Percentiles rank a stretch among this genome's conserved stretches.
Evolutionary conservation across 108 stramenopile genomes (phyloP).

Genomic region (Cyclotella distinguenda): DNA sequence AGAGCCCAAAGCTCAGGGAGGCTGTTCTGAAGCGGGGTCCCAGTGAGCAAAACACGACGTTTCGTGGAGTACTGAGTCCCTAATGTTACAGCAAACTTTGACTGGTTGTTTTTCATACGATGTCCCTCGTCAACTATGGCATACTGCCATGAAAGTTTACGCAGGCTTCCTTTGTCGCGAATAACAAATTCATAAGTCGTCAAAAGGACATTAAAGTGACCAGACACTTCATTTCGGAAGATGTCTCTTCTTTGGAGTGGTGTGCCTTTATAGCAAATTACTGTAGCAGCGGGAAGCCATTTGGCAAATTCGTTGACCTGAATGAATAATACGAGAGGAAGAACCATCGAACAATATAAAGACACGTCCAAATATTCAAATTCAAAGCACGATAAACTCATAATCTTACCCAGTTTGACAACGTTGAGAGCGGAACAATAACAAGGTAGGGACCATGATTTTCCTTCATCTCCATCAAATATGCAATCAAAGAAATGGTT

Average conservation of each 20-base stretch:
- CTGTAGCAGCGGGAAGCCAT: slow-evolving; percentile 68
- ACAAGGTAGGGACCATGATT: slow-evolving; percentile 86
- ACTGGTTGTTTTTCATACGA: slow-evolving; percentile 94
- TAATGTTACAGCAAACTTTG: slow-evolving; percentile 90
- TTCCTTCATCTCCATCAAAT: slow-evolving; percentile 80
- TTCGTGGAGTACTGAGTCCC: slow-evolving; percentile 76
- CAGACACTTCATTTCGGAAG: slow-evolving; percentile 74
- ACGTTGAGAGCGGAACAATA: slow-evolving; percentile 89
- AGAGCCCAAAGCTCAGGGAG: slow-evolving; percentile 95
- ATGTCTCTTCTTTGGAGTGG: slow-evolving; percentile 70
- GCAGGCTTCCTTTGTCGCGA: slow-evolving; percentile 82
- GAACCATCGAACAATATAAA: too few relatives aligned
- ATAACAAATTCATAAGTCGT: slow-evolving; percentile 95
- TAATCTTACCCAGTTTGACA: slow-evolving; percentile 86
- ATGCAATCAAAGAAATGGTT: slow-evolving; percentile 90
- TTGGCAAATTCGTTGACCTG: slow-evolving; percentile 73
- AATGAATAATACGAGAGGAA: background rate
- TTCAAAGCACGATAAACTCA: too few relatives aligned
- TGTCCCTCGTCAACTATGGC: slow-evolving; percentile 96
- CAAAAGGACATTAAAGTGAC: slow-evolving; percentile 86
- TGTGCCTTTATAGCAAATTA: slow-evolving; percentile 75
- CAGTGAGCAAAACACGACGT: slow-evolving; percentile 95
- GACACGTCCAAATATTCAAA: too few relatives aligned
- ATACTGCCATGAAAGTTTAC: slow-evolving; percentile 83
- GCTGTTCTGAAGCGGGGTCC: slow-evolving; percentile 98